Conservation (phyloP, 129 eudicot species). For the Chrysanthemum makinoi region DNA sequence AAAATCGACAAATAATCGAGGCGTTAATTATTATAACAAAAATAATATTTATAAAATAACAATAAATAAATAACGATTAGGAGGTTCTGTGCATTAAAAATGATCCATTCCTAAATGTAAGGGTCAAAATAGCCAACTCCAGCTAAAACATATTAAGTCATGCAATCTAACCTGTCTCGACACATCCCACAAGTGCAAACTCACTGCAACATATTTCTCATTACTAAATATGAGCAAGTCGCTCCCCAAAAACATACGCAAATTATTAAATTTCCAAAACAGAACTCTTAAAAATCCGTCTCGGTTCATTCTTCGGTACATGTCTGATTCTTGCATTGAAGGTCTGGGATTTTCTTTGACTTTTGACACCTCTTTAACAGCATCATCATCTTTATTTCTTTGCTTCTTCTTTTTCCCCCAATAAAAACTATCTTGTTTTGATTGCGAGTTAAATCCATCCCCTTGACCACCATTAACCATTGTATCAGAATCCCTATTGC, state of each 20-base stretch:
- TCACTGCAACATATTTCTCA: slow-evolving; percentile 90
- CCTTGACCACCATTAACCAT: slow-evolving; percentile 28
- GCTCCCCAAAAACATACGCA: slow-evolving; percentile 95
- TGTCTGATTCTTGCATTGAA: slow-evolving; percentile 88
- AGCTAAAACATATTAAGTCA: not conserved
- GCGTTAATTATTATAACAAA: not conserved
- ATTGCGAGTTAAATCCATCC: slow-evolving; percentile 38
- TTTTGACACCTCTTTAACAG: slow-evolving; percentile 67
- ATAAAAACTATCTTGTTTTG: slow-evolving; percentile 41
- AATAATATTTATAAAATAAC: not conserved
- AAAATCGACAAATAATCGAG: not conserved
- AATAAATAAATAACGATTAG: not conserved
- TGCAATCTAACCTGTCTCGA: slow-evolving; percentile 66
- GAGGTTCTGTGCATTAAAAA: slow-evolving; percentile 8
- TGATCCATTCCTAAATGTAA: not conserved
- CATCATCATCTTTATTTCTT: slow-evolving; percentile 52
- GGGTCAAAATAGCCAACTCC: not conserved
- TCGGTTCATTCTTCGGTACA: slow-evolving; percentile 59
- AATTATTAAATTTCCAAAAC: slow-evolving; percentile 93
- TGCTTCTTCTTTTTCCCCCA: slow-evolving; percentile 66
- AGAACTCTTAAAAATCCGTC: slow-evolving; percentile 80
- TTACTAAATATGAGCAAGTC: slow-evolving; percentile 93
- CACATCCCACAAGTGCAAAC: slow-evolving; percentile 98
- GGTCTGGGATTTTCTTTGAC: slow-evolving; percentile 76
- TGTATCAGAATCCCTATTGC: slow-evolving; percentile 36